phyloP scores from a whole-genome alignment of 2,329 filamentous ascomycete species.

The Aotearoamyces nothofagi region DNA sequence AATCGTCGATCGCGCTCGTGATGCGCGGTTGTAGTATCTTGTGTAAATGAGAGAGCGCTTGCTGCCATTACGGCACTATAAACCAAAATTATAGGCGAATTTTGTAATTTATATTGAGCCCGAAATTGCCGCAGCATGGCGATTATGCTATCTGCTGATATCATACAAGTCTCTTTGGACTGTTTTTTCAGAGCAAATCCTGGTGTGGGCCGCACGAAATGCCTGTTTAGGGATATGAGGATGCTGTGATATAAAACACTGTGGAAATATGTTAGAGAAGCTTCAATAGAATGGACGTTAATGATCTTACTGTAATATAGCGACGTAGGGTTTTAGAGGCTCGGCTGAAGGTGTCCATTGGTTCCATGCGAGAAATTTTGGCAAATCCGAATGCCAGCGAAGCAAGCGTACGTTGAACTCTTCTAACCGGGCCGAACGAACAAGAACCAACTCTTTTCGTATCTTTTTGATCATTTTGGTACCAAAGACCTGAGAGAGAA shows the following conservation, averaged over 20 bases:
- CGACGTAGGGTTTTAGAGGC: constrained; percentile 1
- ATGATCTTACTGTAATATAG: constrained; percentile 1
- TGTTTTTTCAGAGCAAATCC: constrained; percentile 4
- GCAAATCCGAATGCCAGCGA: constrained; percentile 1
- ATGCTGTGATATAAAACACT: constrained; percentile 8
- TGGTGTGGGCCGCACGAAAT: constrained; percentile 2
- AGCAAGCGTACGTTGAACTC: neutral
- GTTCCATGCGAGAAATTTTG: neutral
- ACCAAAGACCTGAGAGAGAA: constrained; percentile 1
- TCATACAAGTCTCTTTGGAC: constrained; percentile 6
- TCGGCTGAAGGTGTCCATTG: neutral
- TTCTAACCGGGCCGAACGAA: neutral
- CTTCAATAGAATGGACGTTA: neutral
- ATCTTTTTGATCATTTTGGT: neutral
- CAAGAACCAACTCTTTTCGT: neutral
- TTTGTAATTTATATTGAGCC: constrained; percentile 10
- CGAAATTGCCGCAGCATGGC: constrained; percentile 11
- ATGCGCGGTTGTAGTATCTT: neutral
- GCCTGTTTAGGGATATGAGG: constrained; percentile 12
- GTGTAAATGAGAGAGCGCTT: constrained; percentile 1
- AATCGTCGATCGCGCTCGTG: neutral
- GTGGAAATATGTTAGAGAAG: constrained; percentile 1
- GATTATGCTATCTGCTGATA: constrained; percentile 11
- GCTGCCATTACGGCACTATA: constrained; percentile 7
- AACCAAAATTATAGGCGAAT: constrained; percentile 12